A percentile compares a stretch with the other conserved stretches of the same genome.
Evolutionary conservation across 345 rosid genomes (phyloP).

Genomic region (Brassica cretica): DNA sequence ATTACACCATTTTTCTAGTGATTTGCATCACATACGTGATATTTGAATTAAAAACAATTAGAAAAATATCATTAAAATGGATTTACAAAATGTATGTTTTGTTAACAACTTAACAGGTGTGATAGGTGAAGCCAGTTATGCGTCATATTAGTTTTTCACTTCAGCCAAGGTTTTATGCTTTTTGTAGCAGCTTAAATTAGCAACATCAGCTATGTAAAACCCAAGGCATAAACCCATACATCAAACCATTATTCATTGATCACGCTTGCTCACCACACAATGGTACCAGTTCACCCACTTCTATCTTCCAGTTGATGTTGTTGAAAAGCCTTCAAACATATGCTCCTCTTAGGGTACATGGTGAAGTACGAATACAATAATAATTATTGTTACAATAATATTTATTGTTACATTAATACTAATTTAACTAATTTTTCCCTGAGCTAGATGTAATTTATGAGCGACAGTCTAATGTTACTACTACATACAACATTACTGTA

Average conservation of each 20-base stretch:
- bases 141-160: background rate
- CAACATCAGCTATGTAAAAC: slow-evolving; percentile 91
- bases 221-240: slow-evolving; percentile 84
- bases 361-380: slow-evolving; percentile 45
- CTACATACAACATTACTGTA: too few species aligned
- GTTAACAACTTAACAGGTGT: too few species aligned
- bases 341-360: slow-evolving; percentile 66
- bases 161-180: slow-evolving; percentile 15
- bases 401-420: background rate
- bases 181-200: slow-evolving; percentile 69
- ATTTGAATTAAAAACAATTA: too few species aligned
- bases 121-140: too few species aligned
- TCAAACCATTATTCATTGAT: slow-evolving; percentile 78
- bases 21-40: too few species aligned
- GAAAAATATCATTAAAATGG: too few species aligned
- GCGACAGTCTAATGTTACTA: background rate
- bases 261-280: slow-evolving; percentile 68
- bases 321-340: slow-evolving; percentile 68
- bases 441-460: slow-evolving; percentile 20
- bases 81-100: too few species aligned
- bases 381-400: background rate
- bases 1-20: too few species aligned
- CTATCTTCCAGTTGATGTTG: slow-evolving; percentile 59
- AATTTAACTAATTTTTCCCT: background rate
- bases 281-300: slow-evolving; percentile 68